These are phyloP conservation scores for Conticribra weissflogii DNA, from an alignment of 108 stramenopile genomes.

Conservation along the genomic window DNA sequence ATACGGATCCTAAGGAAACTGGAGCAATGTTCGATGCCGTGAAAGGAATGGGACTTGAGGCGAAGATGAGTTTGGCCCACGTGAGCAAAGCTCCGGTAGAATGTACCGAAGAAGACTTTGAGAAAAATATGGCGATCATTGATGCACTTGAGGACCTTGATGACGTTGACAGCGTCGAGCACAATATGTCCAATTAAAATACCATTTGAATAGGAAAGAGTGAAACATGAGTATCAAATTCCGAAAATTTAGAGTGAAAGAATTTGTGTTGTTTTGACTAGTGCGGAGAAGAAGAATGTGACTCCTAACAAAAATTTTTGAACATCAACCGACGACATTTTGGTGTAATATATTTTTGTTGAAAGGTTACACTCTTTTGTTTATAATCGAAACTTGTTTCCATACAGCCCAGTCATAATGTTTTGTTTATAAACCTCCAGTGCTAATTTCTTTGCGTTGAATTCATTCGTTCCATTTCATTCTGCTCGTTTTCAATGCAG, in stretches of 20 bases:
- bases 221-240: neutral
- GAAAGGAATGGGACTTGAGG: conserved; percentile 57
- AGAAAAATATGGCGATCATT: conserved; percentile 92
- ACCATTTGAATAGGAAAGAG: neutral
- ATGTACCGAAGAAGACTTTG: conserved; percentile 90
- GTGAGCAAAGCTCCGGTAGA: conserved; percentile 90
- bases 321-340: too few species aligned
- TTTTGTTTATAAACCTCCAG: too few species aligned
- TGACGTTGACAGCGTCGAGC: conserved; percentile 95
- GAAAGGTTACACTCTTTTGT: too few species aligned
- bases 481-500: too few species aligned
- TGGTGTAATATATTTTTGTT: too few species aligned
- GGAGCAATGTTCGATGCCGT: conserved; percentile 76
- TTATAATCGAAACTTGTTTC: too few species aligned
- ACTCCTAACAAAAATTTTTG: too few species aligned
- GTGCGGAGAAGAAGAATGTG: too few species aligned
- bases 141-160: conserved; percentile 94
- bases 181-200: conserved; percentile 93
- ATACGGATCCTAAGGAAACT: conserved; percentile 81
- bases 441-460: too few species aligned
- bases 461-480: too few species aligned
- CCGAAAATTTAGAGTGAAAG: neutral
- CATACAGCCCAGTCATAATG: too few species aligned
- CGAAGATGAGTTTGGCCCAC: conserved; percentile 71
- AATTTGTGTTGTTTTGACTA: neutral